Conservation (phyloP, 2,329 filamentous ascomycete species). For the Verticillium nubilum region DNA sequence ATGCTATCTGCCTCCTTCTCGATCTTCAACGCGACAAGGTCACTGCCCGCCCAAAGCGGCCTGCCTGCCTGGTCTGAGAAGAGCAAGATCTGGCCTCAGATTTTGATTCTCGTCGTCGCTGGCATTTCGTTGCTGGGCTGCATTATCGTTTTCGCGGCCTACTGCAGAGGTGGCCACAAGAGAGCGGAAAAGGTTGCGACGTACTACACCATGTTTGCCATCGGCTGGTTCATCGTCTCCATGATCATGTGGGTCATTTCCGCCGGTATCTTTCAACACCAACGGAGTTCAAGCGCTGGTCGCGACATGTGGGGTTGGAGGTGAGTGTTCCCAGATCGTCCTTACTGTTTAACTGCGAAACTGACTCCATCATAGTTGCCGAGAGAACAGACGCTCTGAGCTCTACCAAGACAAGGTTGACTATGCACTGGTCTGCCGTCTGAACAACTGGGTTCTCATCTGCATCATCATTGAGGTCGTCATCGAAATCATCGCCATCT, state of each 20-base stretch:
- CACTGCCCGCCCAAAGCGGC: conserved; percentile 68
- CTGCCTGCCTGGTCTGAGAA: conserved; percentile 78
- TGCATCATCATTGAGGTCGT: conserved; percentile 97
- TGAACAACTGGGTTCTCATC: conserved; percentile 92
- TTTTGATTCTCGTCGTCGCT: conserved; percentile 72
- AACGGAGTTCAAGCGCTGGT: conserved; percentile 61
- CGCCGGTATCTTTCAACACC: conserved; percentile 76
- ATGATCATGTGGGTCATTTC: conserved; percentile 89
- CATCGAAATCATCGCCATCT: conserved; percentile 84
- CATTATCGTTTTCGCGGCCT: conserved; percentile 74
- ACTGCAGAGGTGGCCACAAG: conserved; percentile 82
- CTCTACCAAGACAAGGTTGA: conserved; percentile 77
- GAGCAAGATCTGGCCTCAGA: conserved; percentile 85
- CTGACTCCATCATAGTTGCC: conserved; percentile 49
- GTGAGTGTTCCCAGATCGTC: neutral
- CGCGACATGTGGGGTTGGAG: conserved; percentile 97
- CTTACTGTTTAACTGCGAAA: neutral
- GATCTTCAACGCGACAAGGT: conserved; percentile 86
- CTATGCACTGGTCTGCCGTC: conserved; percentile 85
- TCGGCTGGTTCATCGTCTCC: conserved; percentile 89
- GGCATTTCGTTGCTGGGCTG: conserved; percentile 77
- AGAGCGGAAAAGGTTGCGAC: conserved; percentile 88
- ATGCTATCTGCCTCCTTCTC: conserved; percentile 84
- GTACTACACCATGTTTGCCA: conserved; percentile 92
- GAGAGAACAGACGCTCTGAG: conserved; percentile 74